Evolutionary conservation across 2,329 filamentous ascomycete genomes (phyloP).

Genomic region (Arachnomyces sp.): DNA sequence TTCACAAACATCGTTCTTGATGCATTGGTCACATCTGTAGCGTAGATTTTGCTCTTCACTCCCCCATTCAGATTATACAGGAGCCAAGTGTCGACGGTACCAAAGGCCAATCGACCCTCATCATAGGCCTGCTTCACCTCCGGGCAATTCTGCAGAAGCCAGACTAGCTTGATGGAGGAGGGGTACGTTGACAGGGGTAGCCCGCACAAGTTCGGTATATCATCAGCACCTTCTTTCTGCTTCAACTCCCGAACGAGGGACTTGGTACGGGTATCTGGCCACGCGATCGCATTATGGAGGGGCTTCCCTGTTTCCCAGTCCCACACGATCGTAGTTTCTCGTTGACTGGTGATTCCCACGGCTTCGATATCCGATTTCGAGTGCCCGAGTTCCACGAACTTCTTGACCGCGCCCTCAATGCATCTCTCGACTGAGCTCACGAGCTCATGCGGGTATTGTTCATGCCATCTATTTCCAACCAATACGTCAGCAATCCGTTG

Average conservation of each 20-base stretch:
- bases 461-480: conserved; percentile 61
- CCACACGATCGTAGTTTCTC: conserved; percentile 82
- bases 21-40: conserved; percentile 82
- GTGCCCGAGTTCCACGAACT: conserved; percentile 64
- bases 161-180: conserved; percentile 73
- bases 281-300: conserved; percentile 77
- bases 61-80: conserved; percentile 74
- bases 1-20: conserved; percentile 95
- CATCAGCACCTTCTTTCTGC: conserved; percentile 56
- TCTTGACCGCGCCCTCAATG: conserved; percentile 64
- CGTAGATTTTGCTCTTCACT: conserved; percentile 57
- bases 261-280: conserved; percentile 78
- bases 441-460: conserved; percentile 74
- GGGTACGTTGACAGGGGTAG: conserved; percentile 83
- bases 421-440: conserved; percentile 67
- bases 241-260: conserved; percentile 71
- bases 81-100: conserved; percentile 83
- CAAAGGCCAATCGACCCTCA: conserved; percentile 67
- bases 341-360: conserved; percentile 82
- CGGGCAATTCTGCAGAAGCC: conserved; percentile 66
- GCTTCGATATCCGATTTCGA: conserved; percentile 60
- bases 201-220: conserved; percentile 63
- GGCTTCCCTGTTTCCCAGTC: conserved; percentile 71
- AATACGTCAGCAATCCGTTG: background rate
- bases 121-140: conserved; percentile 67